Evolutionary conservation across 106 monocot species (phyloP), one percentile per base, ranked within the genome.

Genomic region (Hemerocallis citrina): DNA sequence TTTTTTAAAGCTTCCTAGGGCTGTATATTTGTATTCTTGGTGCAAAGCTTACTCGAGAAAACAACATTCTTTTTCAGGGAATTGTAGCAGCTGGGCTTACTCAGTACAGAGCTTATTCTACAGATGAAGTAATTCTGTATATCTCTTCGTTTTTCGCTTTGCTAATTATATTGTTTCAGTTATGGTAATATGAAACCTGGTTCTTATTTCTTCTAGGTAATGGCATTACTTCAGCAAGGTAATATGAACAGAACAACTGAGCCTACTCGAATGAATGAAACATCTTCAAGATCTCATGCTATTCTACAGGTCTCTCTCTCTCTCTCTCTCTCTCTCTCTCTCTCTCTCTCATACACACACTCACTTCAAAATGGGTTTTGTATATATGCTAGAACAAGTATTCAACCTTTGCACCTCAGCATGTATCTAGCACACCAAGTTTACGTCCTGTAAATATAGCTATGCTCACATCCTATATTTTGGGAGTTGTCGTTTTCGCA

Each of bases 211-310:
- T 36, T 55, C 48, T 59, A 93, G 94, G 94, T 96, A 8, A 96
- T 96, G 95, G 68, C 83, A 47, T 77, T 96, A 61, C 90, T 96
- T 66, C 95, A 84, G 59, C 90, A 87, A 86, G 95, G 95, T 6
- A 96, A 96, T 62, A 73, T 62, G 57, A 96, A 90, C 39, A 73
- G 95, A 70, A 96, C 95, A 5, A 96, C 95, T 13, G 95, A 96
- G 36, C 95, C 95, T 14, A 96, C 95, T 27, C 55, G 90, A 59
- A 73, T 65, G 0, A 95, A 95, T 59, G 94, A 95, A 75, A 95
- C 94, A 34, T 95, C 94, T 40, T 95, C 94, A 6, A 72, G 94
- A 33, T 95, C 94, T 33, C 94, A 95, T 71, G 94, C 94, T 34
- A 89, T 95, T 41, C 61, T 95, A 21, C 93, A 94, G 77, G 86